phyloP scores from a whole-genome alignment of 148 eudicot genomes.

The Silene latifolia region DNA sequence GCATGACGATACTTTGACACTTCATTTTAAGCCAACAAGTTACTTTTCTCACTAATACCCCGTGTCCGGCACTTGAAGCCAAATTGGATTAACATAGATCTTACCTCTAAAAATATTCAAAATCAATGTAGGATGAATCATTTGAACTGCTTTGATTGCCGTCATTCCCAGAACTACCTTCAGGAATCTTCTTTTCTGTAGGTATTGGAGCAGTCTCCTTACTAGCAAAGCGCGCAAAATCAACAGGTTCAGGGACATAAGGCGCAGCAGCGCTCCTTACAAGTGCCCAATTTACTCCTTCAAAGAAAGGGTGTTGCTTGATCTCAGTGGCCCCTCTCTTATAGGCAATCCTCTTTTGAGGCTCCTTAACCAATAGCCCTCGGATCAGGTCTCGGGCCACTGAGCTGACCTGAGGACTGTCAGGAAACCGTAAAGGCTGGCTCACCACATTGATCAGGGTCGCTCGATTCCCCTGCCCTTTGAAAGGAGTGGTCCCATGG shows the following conservation, averaged over 20 bases:
- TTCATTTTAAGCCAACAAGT: background rate
- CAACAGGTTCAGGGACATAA: constrained; percentile 59
- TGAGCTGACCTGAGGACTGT: constrained; percentile 50
- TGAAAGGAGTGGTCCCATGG: constrained; percentile 83
- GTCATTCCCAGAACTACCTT: constrained; percentile 28
- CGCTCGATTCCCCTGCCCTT: constrained; percentile 81
- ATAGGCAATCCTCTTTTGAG: constrained; percentile 75
- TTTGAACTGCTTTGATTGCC: constrained; percentile 34
- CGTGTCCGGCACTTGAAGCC: background rate
- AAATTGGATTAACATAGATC: background rate
- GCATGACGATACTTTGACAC: background rate
- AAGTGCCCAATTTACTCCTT: constrained; percentile 88
- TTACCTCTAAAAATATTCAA: constrained; percentile 64
- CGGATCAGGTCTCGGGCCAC: constrained; percentile 66
- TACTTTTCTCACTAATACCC: background rate
- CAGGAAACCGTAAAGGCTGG: constrained; percentile 73
- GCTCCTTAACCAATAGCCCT: constrained; percentile 79
- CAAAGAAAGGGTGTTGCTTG: constrained; percentile 87
- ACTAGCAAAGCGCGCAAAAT: constrained; percentile 46
- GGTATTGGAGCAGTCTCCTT: constrained; percentile 36
- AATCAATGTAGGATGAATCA: constrained; percentile 64
- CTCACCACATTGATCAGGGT: constrained; percentile 83
- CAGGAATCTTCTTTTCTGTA: constrained; percentile 44
- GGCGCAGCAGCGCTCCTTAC: constrained; percentile 77
- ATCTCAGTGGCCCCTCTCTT: constrained; percentile 88